phyloP scores from a whole-genome alignment of 2,329 filamentous ascomycete genomes.

The Annulohypoxylon truncatum region DNA sequence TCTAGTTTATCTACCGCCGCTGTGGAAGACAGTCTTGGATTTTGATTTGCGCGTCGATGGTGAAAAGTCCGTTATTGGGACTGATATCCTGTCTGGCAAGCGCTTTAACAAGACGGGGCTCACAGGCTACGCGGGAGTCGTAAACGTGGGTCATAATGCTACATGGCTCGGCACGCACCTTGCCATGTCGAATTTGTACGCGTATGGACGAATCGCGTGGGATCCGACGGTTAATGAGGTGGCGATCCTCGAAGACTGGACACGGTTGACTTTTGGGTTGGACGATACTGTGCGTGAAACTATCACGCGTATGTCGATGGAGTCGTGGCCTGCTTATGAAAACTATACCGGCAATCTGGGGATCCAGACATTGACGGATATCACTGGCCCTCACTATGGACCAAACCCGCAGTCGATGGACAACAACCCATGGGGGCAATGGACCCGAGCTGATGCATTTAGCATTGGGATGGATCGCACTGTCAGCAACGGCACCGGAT shows the following conservation, averaged over 20 bases:
- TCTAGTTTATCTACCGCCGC: slow-evolving; percentile 73
- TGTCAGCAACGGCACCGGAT: slow-evolving; percentile 73
- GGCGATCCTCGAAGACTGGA: slow-evolving; percentile 72
- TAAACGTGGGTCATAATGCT: slow-evolving; percentile 72
- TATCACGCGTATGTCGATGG: slow-evolving; percentile 72
- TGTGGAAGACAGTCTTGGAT: slow-evolving; percentile 76
- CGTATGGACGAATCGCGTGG: slow-evolving; percentile 76
- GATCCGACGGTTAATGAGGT: slow-evolving; percentile 62
- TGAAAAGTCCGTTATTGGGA: slow-evolving; percentile 63
- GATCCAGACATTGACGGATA: slow-evolving; percentile 76
- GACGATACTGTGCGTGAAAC: slow-evolving; percentile 66
- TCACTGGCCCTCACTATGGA: slow-evolving; percentile 74
- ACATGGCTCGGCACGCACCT: slow-evolving; percentile 78
- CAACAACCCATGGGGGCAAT: slow-evolving; percentile 76
- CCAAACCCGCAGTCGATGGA: slow-evolving; percentile 75
- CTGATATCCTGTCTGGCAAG: slow-evolving; percentile 69
- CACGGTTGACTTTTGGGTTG: slow-evolving; percentile 71
- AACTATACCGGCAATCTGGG: slow-evolving; percentile 78
- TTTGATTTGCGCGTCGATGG: slow-evolving; percentile 74
- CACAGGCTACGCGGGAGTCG: slow-evolving; percentile 73
- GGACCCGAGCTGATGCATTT: slow-evolving; percentile 71
- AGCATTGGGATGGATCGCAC: slow-evolving; percentile 79
- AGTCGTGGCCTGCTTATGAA: slow-evolving; percentile 77
- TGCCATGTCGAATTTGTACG: slow-evolving; percentile 78
- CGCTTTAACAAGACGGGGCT: slow-evolving; percentile 65